These are phyloP conservation scores for Phaeotremella skinneri DNA, from an alignment of 768 basidiomycete genomes.

Conservation along the genomic window DNA sequence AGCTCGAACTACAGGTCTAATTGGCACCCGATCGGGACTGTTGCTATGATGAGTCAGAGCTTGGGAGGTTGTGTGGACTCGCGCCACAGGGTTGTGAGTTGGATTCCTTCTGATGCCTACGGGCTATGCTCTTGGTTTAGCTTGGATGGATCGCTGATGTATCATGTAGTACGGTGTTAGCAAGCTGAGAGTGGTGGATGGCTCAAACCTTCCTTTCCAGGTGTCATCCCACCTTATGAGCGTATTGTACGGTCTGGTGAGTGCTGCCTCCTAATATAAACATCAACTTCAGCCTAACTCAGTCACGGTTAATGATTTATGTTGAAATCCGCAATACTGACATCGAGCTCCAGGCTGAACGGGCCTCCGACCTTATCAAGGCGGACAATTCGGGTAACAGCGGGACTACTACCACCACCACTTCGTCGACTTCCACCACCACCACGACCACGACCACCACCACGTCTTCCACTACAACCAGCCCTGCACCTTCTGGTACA, in stretches of 20 bases:
- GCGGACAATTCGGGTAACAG: constrained; percentile 23
- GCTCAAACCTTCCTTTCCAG: constrained; percentile 40
- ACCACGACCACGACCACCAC: constrained; percentile 4
- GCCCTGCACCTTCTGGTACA: constrained; percentile 17
- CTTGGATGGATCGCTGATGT: not conserved
- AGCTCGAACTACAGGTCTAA: constrained; percentile 35
- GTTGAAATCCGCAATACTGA: no score
- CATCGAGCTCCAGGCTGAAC: constrained; percentile 30
- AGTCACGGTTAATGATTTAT: no score
- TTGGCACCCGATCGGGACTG: constrained; percentile 46
- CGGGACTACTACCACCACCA: constrained; percentile 2
- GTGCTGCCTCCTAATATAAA: no score
- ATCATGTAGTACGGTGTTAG: constrained; percentile 31
- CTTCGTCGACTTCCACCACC: constrained; percentile 7
- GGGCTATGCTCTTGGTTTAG: no score
- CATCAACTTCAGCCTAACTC: no score
- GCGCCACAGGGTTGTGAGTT: constrained; percentile 33
- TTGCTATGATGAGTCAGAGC: constrained; percentile 43
- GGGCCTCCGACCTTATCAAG: constrained; percentile 41
- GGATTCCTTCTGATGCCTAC: not conserved
- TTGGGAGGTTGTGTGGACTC: constrained; percentile 43
- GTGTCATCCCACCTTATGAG: constrained; percentile 42
- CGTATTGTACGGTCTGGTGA: constrained; percentile 42
- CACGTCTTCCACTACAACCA: constrained; percentile 7
- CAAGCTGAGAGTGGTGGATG: constrained; percentile 44